Evolutionary conservation across 2,329 filamentous ascomycete genomes (phyloP).

Genomic region (Aspergillus sp.): DNA sequence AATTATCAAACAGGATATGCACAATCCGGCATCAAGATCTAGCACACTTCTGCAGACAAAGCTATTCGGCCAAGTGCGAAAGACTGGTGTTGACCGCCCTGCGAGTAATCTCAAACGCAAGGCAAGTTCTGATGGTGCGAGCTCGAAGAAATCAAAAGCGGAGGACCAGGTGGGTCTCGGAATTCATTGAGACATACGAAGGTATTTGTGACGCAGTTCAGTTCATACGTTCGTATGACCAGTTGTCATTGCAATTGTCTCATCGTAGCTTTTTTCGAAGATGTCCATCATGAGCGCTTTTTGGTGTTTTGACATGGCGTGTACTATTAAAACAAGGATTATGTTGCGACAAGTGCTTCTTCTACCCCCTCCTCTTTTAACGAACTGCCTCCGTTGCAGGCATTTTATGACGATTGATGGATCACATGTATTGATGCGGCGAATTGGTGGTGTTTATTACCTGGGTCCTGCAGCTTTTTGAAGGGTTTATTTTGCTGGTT

Average conservation of each 20-base stretch:
- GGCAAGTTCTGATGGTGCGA: conserved; percentile 35
- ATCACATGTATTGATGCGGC: conserved; percentile 19
- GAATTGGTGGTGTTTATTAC: conserved; percentile 20
- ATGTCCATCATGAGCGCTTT: background rate
- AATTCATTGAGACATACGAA: conserved; percentile 45
- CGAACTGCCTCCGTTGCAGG: background rate
- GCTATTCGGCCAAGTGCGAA: conserved; percentile 62
- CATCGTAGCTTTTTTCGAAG: background rate
- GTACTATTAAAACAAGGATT: background rate
- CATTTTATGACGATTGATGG: conserved; percentile 16
- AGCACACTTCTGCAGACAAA: conserved; percentile 59
- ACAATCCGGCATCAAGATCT: conserved; percentile 42
- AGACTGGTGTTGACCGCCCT: conserved; percentile 47
- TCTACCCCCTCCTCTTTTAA: background rate
- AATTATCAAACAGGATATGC: conserved; percentile 36
- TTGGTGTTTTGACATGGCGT: background rate
- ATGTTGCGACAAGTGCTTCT: background rate
- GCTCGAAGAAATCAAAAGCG: conserved; percentile 52
- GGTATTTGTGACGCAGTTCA: conserved; percentile 15
- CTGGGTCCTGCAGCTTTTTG: background rate
- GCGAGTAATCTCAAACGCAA: conserved; percentile 38
- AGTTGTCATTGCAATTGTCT: conserved; percentile 16
- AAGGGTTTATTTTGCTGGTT: background rate
- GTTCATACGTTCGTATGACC: background rate
- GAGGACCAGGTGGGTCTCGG: conserved; percentile 56